Evolutionary conservation across 306 rosid species (phyloP), one percentile per base, ranked within the genome.

Genomic region (Potentilla sterilis): DNA sequence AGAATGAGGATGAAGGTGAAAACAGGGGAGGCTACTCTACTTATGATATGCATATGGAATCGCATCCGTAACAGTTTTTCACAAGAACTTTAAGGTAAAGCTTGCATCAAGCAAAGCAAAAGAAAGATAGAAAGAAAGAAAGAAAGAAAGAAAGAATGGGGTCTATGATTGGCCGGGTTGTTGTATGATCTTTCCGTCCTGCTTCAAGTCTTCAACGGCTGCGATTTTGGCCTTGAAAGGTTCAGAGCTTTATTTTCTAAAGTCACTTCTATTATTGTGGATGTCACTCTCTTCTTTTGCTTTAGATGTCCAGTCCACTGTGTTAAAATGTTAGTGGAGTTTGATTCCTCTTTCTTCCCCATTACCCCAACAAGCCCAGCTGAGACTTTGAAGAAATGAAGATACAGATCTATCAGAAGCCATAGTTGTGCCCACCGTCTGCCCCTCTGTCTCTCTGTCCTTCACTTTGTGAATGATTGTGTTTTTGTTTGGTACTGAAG

Each of bases 321-420:
- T 7, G 22, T 15, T 38, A 21, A 46, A 28, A 28, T 28, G 28
- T 28, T 28, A 28, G 28, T 66, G 70, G 49, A 16, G 37, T 28
- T 28, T 28, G 28, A 16, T 22, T 24, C 18, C 38, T 4, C 12
- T 58, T 4, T 58, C 65, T 58, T 22, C n/a, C n/a, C n/a, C n/a
- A n/a, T n/a, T n/a, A 63, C 73, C 61, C 85, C 66, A 75, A 84
- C 74, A 16, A 80, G 38, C 24, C 15, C 44, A 69, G 85, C 76
- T 65, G 78, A 83, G 83, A 78, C 2, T 65, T 77, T 32, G 72
- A 88, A 86, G 72, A 75, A 75, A 67, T 59, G 78, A 70, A 74
- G 75, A 6, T n/a, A 71, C 43, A 38, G 76, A 86, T 18, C 16
- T 57, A 75, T 78, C 35, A 73, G 24, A 72, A 83, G 78, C 89